phyloP scores from a whole-genome alignment of 805 yeast genomes.

The Pichia occidentalis region DNA sequence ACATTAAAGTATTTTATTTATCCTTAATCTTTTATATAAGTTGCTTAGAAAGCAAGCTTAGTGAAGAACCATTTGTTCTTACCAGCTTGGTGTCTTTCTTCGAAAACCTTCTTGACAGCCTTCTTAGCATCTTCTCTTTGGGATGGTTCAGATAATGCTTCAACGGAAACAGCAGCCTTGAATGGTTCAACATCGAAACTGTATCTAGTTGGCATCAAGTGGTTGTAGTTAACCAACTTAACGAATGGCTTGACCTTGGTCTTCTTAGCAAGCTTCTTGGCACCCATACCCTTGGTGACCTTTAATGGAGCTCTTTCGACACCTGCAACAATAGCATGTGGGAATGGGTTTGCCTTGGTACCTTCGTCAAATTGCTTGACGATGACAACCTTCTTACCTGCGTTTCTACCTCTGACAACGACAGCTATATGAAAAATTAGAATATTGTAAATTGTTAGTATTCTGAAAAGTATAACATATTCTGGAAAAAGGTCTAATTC shows the following conservation, averaged over 20 bases:
- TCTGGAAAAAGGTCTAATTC: too few relatives aligned
- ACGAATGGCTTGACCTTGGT: constrained; percentile 98
- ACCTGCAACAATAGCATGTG: constrained; percentile 99
- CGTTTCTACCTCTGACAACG: constrained; percentile 99
- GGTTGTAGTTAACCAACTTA: constrained; percentile 99
- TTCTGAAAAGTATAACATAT: too few relatives aligned
- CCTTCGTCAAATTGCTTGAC: constrained; percentile 98
- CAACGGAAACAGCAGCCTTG: constrained; percentile 86
- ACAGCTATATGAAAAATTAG: constrained; percentile 52
- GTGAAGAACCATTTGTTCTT: constrained; percentile 99
- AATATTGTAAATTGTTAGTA: constrained; percentile 3
- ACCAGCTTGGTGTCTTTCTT: constrained; percentile 99
- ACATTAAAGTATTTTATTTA: constrained; percentile 11
- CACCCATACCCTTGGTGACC: constrained; percentile 91
- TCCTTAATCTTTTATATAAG: constrained; percentile 10
- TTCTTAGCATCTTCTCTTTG: constrained; percentile 99
- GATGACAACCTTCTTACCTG: constrained; percentile 99
- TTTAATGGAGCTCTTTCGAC: constrained; percentile 97
- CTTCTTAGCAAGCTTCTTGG: constrained; percentile 95
- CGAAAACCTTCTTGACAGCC: constrained; percentile 97
- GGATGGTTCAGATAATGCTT: constrained; percentile 94
- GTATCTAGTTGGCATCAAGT: constrained; percentile 99
- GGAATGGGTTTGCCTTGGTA: constrained; percentile 97
- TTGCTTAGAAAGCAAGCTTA: constrained; percentile 46
- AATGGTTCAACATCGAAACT: constrained; percentile 93